A percentile compares a stretch with the other conserved stretches of the same genome.
Conservation (phyloP, 129 eudicot species). For the Saposhnikovia divaricata region DNA sequence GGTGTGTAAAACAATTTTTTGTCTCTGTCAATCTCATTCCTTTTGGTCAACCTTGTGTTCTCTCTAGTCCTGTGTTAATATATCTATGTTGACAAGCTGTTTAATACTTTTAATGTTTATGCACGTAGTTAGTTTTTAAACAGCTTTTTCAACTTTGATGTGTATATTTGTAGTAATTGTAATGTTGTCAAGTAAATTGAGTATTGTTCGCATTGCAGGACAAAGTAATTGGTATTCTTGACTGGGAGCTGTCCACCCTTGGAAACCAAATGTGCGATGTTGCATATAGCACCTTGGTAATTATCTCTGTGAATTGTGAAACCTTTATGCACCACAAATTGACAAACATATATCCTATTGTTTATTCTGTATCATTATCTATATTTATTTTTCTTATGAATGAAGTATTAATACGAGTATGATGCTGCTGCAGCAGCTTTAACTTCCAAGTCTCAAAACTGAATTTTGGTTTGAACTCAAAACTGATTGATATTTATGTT, state of each 20-base stretch:
- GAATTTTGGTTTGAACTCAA: not conserved
- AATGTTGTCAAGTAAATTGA: not conserved
- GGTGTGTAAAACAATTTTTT: constrained; percentile 50
- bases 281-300: constrained; percentile 91
- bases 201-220: constrained; percentile 48
- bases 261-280: constrained; percentile 99
- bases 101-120: not conserved
- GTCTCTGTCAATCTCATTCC: not conserved
- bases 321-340: not conserved
- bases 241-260: constrained; percentile 95
- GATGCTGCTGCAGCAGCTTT: not conserved
- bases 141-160: not conserved
- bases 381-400: not conserved
- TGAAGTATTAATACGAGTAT: not conserved
- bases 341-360: not conserved
- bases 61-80: not conserved
- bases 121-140: not conserved
- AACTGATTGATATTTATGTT: constrained; percentile 4
- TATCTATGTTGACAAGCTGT: not conserved
- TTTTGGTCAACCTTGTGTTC: not conserved
- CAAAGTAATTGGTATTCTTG: constrained; percentile 92
- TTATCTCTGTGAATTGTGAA: constrained; percentile 1
- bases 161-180: not conserved
- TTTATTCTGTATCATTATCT: not conserved
- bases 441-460: not conserved